A percentile compares a stretch with the other conserved stretches of the same genome.
phyloP scores from a whole-genome alignment of 2,329 filamentous ascomycete genomes.

The Penicillium sp. region DNA sequence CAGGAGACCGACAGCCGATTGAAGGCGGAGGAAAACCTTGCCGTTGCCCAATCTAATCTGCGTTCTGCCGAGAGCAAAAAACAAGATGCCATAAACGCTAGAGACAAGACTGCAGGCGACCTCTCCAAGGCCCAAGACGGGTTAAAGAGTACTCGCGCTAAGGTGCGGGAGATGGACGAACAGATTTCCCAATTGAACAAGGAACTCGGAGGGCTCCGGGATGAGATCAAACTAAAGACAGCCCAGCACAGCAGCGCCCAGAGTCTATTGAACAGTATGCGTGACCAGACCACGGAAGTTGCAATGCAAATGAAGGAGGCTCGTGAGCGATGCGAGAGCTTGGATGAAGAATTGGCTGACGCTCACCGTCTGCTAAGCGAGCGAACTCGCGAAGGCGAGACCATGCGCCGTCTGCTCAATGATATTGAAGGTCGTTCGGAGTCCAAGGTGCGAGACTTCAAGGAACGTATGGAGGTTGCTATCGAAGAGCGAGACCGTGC shows the following conservation, averaged over 20 bases:
- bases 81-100: conserved; percentile 69
- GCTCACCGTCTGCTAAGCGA: conserved; percentile 82
- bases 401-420: conserved; percentile 82
- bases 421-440: conserved; percentile 85
- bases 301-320: conserved; percentile 89
- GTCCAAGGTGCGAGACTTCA: conserved; percentile 79
- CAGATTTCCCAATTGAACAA: conserved; percentile 66
- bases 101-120: conserved; percentile 69
- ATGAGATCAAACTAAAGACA: conserved; percentile 79
- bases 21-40: conserved; percentile 75
- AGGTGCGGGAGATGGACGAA: conserved; percentile 71
- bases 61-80: conserved; percentile 75
- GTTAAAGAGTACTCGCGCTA: conserved; percentile 53
- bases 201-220: conserved; percentile 66
- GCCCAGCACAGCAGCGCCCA: conserved; percentile 85
- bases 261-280: conserved; percentile 84
- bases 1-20: conserved; percentile 69
- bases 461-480: conserved; percentile 79
- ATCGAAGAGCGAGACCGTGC: conserved; percentile 91
- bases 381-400: conserved; percentile 86
- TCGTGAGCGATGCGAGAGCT: conserved; percentile 72
- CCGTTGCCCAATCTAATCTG: conserved; percentile 71
- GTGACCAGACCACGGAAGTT: conserved; percentile 85
- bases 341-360: conserved; percentile 90
- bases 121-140: conserved; percentile 72